A percentile compares a stretch with the other conserved stretches of the same genome.
These are phyloP conservation scores for Leishmania tarentolae DNA, from an alignment of 208 protist species.

Conservation along the genomic window DNA sequence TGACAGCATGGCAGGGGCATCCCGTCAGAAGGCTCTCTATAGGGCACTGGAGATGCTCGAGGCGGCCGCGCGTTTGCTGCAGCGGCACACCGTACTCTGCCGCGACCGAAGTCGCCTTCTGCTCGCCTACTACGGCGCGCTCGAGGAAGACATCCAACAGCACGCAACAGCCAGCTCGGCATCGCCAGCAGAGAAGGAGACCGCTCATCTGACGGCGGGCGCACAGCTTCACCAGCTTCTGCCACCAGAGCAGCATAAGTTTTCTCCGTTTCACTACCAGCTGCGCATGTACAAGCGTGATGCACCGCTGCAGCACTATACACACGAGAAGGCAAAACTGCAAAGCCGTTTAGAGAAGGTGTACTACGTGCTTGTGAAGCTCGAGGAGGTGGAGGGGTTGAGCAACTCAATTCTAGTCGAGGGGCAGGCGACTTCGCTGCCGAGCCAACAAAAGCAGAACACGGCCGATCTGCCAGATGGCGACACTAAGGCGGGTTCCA, in stretches of 20 bases:
- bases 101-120: slow-evolving; percentile 39
- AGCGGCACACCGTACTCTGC: slow-evolving; percentile 32
- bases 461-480: not conserved
- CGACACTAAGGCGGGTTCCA: not conserved
- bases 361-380: slow-evolving; percentile 47
- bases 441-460: not conserved
- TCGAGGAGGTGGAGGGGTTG: slow-evolving; percentile 54
- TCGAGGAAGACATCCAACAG: slow-evolving; percentile 55
- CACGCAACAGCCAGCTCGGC: not conserved
- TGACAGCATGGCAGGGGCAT: not conserved
- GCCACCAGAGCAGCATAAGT: slow-evolving; percentile 20
- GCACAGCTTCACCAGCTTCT: slow-evolving; percentile 2
- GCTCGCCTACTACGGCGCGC: slow-evolving; percentile 61
- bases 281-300: slow-evolving; percentile 48
- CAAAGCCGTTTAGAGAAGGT: slow-evolving; percentile 54
- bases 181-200: not conserved
- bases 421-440: not conserved
- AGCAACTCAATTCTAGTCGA: slow-evolving; percentile 29
- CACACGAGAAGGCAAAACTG: slow-evolving; percentile 25
- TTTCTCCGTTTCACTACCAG: slow-evolving; percentile 42
- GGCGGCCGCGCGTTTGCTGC: slow-evolving; percentile 36
- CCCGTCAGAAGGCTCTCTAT: slow-evolving; percentile 38
- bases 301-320: slow-evolving; percentile 48
- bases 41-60: slow-evolving; percentile 45
- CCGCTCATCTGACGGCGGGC: not conserved